A percentile compares a stretch with the other conserved stretches of the same genome.
phyloP scores from a whole-genome alignment of 106 monocot species.

The Ottelia alismoides region DNA sequence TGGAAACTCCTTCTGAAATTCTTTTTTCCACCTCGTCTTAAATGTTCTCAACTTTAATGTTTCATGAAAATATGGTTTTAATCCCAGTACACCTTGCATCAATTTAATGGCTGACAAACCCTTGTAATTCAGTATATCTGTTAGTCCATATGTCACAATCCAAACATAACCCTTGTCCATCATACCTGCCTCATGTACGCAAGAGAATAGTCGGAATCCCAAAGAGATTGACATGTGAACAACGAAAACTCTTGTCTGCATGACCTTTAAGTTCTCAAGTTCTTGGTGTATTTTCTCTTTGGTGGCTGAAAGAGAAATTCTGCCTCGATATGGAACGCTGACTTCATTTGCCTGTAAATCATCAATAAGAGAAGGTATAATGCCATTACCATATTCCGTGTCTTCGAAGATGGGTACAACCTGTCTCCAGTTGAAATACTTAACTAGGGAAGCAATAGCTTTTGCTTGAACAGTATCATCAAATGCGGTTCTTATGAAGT shows the following conservation, averaged over 20 bases:
- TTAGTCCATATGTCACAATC: constrained; percentile 33
- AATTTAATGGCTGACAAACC: neutral
- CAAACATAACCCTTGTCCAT: constrained; percentile 38
- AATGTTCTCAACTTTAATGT: constrained; percentile 10
- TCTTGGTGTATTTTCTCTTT: constrained; percentile 14
- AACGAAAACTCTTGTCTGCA: constrained; percentile 44
- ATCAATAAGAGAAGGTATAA: constrained; percentile 41
- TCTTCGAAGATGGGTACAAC: constrained; percentile 44
- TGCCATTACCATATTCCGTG: constrained; percentile 26
- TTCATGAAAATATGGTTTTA: no score
- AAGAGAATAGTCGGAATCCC: neutral
- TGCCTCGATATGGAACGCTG: constrained; percentile 28
- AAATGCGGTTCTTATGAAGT: constrained; percentile 36
- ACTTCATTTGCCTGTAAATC: constrained; percentile 22
- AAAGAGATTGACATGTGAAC: constrained; percentile 38
- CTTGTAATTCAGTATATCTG: constrained; percentile 7
- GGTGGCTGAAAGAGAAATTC: constrained; percentile 24
- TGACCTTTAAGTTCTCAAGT: constrained; percentile 24
- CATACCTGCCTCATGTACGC: constrained; percentile 23
- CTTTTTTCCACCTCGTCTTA: no score
- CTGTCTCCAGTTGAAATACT: constrained; percentile 26
- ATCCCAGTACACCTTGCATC: constrained; percentile 34
- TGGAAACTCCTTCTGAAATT: no score
- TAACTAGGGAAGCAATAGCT: constrained; percentile 28
- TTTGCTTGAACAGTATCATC: constrained; percentile 31